Conservation (phyloP, 2,329 filamentous ascomycete genomes). For the Rhytidhysteron rufulum region DNA sequence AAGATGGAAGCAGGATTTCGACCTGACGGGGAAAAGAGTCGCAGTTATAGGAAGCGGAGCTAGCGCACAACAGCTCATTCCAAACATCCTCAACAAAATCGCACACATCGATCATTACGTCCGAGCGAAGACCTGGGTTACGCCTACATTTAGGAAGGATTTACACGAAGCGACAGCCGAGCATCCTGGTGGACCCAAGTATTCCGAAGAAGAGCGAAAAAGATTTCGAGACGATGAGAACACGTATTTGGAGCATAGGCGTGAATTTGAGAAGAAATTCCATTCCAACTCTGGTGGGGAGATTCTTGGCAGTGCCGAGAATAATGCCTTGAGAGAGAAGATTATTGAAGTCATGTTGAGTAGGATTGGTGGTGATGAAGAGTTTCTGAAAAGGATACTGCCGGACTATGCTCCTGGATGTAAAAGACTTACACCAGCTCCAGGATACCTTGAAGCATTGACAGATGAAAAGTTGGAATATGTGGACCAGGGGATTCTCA, state of each 20-base stretch:
- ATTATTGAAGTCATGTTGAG: neutral
- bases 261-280: neutral
- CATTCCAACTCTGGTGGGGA: neutral
- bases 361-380: neutral
- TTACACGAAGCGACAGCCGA: neutral
- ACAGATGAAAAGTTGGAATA: conserved; percentile 1
- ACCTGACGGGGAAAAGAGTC: neutral
- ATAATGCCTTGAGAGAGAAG: neutral
- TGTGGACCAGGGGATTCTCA: conserved; percentile 3
- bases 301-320: neutral
- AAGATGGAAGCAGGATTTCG: neutral
- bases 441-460: conserved; percentile 6
- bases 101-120: neutral
- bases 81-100: neutral
- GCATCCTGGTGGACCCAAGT: neutral
- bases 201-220: neutral
- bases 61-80: neutral
- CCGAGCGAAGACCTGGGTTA: neutral
- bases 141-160: neutral
- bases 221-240: neutral
- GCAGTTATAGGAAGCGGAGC: neutral
- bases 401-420: conserved; percentile 4
- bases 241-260: neutral
- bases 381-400: neutral
- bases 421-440: conserved; percentile 4